Evolutionary conservation across 192 early-diverging fungal genomes (phyloP).

Genomic region (Entophlyctis luteolus): DNA sequence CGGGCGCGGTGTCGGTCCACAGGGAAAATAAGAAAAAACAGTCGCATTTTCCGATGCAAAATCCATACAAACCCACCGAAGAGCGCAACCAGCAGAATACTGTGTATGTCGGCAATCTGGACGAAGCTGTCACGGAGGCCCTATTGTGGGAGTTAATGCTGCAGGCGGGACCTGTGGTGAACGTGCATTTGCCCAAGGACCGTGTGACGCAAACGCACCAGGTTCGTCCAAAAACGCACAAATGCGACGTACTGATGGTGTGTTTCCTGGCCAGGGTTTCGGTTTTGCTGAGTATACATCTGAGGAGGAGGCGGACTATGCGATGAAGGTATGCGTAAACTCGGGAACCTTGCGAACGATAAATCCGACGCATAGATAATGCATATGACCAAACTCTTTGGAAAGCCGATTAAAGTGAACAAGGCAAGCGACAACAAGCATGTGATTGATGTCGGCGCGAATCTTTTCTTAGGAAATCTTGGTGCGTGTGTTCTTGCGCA

Average conservation of each 20-base stretch:
- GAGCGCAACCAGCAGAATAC: slow-evolving; percentile 98
- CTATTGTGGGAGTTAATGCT: slow-evolving; percentile 98
- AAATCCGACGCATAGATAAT: slow-evolving; percentile 64
- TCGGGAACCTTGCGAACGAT: not conserved
- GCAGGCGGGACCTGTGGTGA: slow-evolving; percentile 91
- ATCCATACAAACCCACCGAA: slow-evolving; percentile 23
- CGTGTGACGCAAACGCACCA: slow-evolving; percentile 89
- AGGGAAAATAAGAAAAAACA: not conserved
- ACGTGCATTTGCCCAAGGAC: slow-evolving; percentile 87
- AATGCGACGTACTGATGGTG: too few relatives aligned
- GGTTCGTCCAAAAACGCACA: too few relatives aligned
- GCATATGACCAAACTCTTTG: slow-evolving; percentile 94
- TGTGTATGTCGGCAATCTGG: slow-evolving; percentile 95
- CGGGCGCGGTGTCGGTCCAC: not conserved
- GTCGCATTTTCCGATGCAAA: slow-evolving; percentile 12
- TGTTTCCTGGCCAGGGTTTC: slow-evolving; percentile 65
- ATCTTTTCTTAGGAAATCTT: slow-evolving; percentile 94
- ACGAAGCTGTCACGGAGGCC: slow-evolving; percentile 87
- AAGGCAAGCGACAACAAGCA: slow-evolving; percentile 84
- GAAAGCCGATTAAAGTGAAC: slow-evolving; percentile 93
- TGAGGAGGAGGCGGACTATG: slow-evolving; percentile 94
- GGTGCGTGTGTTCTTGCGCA: slow-evolving; percentile 62
- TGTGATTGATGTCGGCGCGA: slow-evolving; percentile 90
- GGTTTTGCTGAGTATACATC: slow-evolving; percentile 94
- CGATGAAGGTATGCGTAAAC: slow-evolving; percentile 58